A percentile compares a stretch with the other conserved stretches of the same genome.
phyloP scores from a whole-genome alignment of 768 basidiomycete genomes.

The Podaxis sp. region DNA sequence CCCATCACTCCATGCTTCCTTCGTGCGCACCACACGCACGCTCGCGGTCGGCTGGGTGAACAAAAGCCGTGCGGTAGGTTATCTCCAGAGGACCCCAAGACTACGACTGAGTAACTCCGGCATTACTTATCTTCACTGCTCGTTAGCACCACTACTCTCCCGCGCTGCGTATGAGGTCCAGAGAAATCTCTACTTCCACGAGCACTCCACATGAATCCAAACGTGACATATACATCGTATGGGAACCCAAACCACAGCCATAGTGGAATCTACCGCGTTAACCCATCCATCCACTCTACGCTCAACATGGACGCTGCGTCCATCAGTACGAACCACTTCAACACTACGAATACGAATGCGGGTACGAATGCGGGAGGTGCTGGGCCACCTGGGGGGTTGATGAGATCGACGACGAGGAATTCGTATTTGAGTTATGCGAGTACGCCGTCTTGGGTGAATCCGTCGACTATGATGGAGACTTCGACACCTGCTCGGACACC shows the following conservation, averaged over 20 bases:
- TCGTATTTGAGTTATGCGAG: conserved; percentile 15
- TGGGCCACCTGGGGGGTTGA: neutral
- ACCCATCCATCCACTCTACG: conserved; percentile 1
- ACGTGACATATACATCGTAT: conserved; percentile 12
- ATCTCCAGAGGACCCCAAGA: neutral
- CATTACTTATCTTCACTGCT: neutral
- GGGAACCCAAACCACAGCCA: neutral
- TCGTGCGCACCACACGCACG: neutral
- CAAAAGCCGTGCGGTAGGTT: neutral
- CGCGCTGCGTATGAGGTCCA: neutral
- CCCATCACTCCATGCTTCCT: neutral
- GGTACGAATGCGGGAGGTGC: neutral
- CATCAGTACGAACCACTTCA: neutral
- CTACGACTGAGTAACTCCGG: neutral
- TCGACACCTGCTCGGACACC: conserved; percentile 9
- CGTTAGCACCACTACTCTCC: neutral
- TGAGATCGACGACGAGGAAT: conserved; percentile 2
- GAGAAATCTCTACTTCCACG: neutral
- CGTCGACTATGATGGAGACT: conserved; percentile 13
- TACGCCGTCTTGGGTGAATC: conserved; percentile 13
- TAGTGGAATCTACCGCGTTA: neutral
- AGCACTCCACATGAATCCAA: conserved; percentile 7
- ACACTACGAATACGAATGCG: neutral
- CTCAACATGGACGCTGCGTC: conserved; percentile 5
- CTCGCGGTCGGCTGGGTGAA: neutral